Evolutionary conservation across 352 stramenopile species (phyloP).

Genomic region (Aphanomyces stellatus): DNA sequence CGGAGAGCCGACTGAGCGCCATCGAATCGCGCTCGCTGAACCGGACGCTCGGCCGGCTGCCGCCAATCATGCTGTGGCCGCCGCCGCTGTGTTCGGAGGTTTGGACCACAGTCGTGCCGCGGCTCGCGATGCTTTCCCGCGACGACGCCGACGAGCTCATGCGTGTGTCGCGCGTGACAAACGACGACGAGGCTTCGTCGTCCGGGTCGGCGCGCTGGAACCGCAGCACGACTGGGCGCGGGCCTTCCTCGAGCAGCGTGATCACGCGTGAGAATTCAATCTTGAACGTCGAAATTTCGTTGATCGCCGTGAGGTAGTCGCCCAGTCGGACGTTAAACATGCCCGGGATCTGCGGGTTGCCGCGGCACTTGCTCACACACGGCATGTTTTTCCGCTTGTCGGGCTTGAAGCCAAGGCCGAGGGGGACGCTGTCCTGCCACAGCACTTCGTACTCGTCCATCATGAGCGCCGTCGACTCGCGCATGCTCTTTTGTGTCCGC

Average conservation of each 20-base stretch:
- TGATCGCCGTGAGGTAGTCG: neutral
- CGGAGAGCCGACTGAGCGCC: constrained; percentile 27
- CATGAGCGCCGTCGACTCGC: constrained; percentile 27
- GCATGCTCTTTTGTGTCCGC: constrained; percentile 52
- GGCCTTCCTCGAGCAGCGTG: neutral
- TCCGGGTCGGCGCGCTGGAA: constrained; percentile 78
- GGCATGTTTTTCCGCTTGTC: constrained; percentile 26
- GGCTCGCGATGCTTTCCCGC: neutral
- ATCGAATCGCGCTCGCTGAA: constrained; percentile 37
- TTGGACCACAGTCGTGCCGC: too few relatives aligned
- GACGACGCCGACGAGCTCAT: neutral
- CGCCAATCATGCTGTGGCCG: neutral
- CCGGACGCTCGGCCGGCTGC: neutral
- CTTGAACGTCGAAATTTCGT: constrained; percentile 9
- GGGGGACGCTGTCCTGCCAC: constrained; percentile 71
- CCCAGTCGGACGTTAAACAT: constrained; percentile 6
- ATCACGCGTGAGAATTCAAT: neutral
- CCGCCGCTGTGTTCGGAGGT: too few relatives aligned
- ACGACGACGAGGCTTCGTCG: constrained; percentile 53
- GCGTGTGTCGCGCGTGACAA: constrained; percentile 10
- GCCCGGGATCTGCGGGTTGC: constrained; percentile 7
- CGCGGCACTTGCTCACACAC: neutral
- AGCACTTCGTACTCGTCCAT: constrained; percentile 84
- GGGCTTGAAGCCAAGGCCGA: constrained; percentile 73
- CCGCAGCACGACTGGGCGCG: constrained; percentile 38